Evolutionary conservation across 352 stramenopile genomes (phyloP).

Genomic region (Globisporangium irregulare): DNA sequence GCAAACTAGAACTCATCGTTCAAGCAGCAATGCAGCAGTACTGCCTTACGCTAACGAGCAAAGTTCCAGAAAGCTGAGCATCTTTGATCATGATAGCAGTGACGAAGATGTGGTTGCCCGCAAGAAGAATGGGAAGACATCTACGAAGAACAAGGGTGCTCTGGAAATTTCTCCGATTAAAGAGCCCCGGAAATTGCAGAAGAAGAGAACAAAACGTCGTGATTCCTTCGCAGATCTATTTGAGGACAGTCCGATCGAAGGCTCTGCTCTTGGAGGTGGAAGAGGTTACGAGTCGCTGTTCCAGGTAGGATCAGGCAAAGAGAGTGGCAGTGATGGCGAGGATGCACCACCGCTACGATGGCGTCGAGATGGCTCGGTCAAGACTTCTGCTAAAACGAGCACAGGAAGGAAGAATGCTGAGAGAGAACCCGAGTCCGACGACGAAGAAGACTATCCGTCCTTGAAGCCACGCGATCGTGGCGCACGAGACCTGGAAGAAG

Average conservation of each 20-base stretch:
- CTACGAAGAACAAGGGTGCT: conserved; percentile 15
- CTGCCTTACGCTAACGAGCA: background rate
- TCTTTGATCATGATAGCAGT: conserved; percentile 66
- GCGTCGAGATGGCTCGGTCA: background rate
- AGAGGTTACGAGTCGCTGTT: conserved; percentile 64
- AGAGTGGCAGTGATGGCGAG: conserved; percentile 16
- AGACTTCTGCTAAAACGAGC: background rate
- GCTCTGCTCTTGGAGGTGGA: conserved; percentile 21
- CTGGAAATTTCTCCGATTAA: conserved; percentile 5
- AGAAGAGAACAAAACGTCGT: conserved; percentile 26
- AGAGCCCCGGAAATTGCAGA: conserved; percentile 6
- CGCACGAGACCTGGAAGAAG: conserved; percentile 7
- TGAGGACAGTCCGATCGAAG: conserved; percentile 41
- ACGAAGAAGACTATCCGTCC: conserved; percentile 5
- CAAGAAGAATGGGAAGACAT: conserved; percentile 20
- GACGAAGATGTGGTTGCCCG: conserved; percentile 29
- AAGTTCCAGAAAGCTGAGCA: conserved; percentile 53
- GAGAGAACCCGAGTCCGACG: background rate
- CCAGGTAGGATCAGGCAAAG: conserved; percentile 20
- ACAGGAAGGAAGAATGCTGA: background rate
- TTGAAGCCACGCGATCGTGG: background rate
- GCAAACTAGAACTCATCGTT: background rate
- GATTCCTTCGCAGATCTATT: conserved; percentile 80
- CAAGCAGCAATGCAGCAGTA: background rate
- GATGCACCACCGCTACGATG: conserved; percentile 13